phyloP scores from a whole-genome alignment of 306 rosid species.

The Cicer bijugum region DNA sequence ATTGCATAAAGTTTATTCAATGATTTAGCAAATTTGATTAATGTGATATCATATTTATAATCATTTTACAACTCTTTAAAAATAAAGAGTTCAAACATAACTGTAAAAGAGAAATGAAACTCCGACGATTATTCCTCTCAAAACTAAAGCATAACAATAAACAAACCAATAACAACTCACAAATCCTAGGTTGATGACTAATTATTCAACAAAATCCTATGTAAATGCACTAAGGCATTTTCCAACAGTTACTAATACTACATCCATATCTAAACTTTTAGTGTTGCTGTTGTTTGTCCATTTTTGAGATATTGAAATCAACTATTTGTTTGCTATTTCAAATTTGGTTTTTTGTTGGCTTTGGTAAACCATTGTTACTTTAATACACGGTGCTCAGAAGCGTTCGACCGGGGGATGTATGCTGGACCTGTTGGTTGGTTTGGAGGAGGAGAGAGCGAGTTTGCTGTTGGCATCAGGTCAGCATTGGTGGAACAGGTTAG shows the following conservation, averaged over 20 bases:
- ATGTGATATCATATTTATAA: neutral
- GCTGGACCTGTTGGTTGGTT: slow-evolving; percentile 99
- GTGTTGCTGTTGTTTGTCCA: neutral
- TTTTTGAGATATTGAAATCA: slow-evolving; percentile 3
- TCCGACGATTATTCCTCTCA: too few species aligned
- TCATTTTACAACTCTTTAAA: too few species aligned
- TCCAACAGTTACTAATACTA: too few species aligned
- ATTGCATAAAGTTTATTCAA: neutral
- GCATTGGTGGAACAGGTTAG: slow-evolving; percentile 89
- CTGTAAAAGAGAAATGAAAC: too few species aligned
- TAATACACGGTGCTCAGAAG: slow-evolving; percentile 57
- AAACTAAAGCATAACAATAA: too few species aligned
- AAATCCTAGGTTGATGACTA: too few species aligned
- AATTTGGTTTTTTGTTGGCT: slow-evolving; percentile 26
- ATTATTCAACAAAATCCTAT: too few species aligned
- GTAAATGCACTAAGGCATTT: too few species aligned
- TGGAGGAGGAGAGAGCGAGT: slow-evolving; percentile 97
- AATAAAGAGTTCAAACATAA: too few species aligned
- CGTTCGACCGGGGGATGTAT: slow-evolving; percentile 95
- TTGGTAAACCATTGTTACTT: slow-evolving; percentile 27
- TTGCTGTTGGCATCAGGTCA: slow-evolving; percentile 96
- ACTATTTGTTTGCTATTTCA: slow-evolving; percentile 11
- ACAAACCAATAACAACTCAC: too few species aligned
- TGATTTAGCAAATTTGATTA: slow-evolving; percentile 4
- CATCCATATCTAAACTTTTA: neutral